A percentile compares a stretch with the other conserved stretches of the same genome.
Conservation (phyloP, 2,329 filamentous ascomycete genomes). For the Neophaeococcomyces mojaviensis region DNA sequence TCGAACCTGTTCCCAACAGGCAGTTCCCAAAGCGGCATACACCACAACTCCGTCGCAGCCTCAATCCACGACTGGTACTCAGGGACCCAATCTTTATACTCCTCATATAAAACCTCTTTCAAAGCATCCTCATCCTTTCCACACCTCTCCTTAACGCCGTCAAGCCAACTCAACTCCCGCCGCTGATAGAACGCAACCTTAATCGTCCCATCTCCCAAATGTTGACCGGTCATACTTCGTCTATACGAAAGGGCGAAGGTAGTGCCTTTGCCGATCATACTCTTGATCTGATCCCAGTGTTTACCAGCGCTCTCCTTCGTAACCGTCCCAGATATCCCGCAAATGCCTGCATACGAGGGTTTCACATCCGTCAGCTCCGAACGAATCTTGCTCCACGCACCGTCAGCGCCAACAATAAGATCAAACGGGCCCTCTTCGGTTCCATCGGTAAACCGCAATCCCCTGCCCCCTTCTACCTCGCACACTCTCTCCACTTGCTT, state of each 20-base stretch:
- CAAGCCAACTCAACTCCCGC: constrained; percentile 20
- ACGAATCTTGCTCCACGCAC: constrained; percentile 35
- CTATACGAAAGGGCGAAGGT: constrained; percentile 22
- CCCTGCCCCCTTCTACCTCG: constrained; percentile 16
- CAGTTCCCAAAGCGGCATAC: constrained; percentile 22
- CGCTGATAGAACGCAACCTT: constrained; percentile 24
- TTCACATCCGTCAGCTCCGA: constrained; percentile 29
- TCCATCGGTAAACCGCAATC: constrained; percentile 25
- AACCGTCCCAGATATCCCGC: constrained; percentile 25
- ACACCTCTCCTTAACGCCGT: constrained; percentile 9
- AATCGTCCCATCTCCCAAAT: constrained; percentile 22
- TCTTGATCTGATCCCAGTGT: constrained; percentile 24
- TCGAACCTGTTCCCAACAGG: constrained; percentile 22
- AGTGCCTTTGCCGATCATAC: constrained; percentile 21
- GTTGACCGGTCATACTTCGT: constrained; percentile 18
- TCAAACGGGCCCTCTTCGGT: constrained; percentile 29
- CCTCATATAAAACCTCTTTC: constrained; percentile 17
- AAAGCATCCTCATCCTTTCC: constrained; percentile 13
- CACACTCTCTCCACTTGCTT: constrained; percentile 22
- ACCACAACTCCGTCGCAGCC: constrained; percentile 14
- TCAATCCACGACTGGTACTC: constrained; percentile 20
- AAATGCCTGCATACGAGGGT: constrained; percentile 30
- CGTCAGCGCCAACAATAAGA: constrained; percentile 39
- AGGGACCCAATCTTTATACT: constrained; percentile 21
- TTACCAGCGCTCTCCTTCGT: constrained; percentile 16